Conservation (phyloP, 2,329 filamentous ascomycete species). For the Calonectria naviculata region DNA sequence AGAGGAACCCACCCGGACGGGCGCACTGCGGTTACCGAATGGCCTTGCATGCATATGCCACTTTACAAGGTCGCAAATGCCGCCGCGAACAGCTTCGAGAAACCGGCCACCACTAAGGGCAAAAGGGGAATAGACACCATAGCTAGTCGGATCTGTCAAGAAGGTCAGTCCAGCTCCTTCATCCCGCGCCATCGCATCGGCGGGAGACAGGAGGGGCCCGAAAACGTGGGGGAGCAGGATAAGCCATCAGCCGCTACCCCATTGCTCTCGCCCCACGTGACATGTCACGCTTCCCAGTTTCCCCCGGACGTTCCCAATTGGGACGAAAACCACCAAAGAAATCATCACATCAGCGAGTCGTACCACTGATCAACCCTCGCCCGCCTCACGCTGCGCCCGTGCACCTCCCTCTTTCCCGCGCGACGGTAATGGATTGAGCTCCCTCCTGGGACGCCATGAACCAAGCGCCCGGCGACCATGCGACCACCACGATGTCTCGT, state of each 20-base stretch:
- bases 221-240: background rate
- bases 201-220: background rate
- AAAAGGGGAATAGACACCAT: background rate
- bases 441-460: slow-evolving; percentile 42
- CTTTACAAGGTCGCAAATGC: background rate
- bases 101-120: background rate
- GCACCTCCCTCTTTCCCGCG: slow-evolving; percentile 16
- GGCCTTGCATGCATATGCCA: background rate
- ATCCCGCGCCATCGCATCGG: background rate
- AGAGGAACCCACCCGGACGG: background rate
- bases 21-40: background rate
- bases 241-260: background rate
- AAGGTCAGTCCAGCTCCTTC: background rate
- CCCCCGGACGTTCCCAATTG: slow-evolving; percentile 35
- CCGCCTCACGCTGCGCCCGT: slow-evolving; percentile 3
- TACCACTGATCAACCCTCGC: slow-evolving; percentile 33
- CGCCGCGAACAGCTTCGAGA: background rate
- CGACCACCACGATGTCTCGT: slow-evolving; percentile 46
- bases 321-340: slow-evolving; percentile 34
- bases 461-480: slow-evolving; percentile 44
- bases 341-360: slow-evolving; percentile 30
- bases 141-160: background rate
- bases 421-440: slow-evolving; percentile 40
- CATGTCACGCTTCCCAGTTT: slow-evolving; percentile 32
- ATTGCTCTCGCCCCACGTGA: slow-evolving; percentile 41